Percentiles rank a stretch among this genome's conserved stretches.
phyloP scores from a whole-genome alignment of 1,284 basidiomycete genomes.

The Marasmius oreades region DNA sequence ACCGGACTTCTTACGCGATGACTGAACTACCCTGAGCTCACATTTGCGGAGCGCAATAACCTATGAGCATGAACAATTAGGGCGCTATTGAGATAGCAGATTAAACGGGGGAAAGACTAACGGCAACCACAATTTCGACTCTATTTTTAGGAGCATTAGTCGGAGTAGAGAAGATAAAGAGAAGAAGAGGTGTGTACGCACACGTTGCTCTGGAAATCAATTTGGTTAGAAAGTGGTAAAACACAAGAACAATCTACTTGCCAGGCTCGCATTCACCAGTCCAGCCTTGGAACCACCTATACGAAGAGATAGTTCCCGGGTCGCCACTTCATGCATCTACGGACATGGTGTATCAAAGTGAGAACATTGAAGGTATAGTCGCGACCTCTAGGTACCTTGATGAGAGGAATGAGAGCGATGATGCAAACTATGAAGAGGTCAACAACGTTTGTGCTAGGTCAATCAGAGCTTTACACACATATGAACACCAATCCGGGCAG shows the following conservation, averaged over 20 bases:
- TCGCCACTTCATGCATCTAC: slow-evolving; percentile 77
- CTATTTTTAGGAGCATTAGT: slow-evolving; percentile 35
- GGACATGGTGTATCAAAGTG: not conserved
- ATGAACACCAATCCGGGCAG: slow-evolving; percentile 63
- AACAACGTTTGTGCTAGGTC: not conserved
- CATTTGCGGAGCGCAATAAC: slow-evolving; percentile 81
- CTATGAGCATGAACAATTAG: slow-evolving; percentile 30
- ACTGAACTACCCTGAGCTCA: slow-evolving; percentile 82
- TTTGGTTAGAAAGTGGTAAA: slow-evolving; percentile 9
- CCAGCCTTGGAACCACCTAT: slow-evolving; percentile 78
- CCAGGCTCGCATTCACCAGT: slow-evolving; percentile 80
- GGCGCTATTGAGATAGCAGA: not conserved
- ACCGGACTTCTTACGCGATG: slow-evolving; percentile 50
- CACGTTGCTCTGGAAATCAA: slow-evolving; percentile 56
- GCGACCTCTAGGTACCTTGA: slow-evolving; percentile 50
- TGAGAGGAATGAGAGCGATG: slow-evolving; percentile 66
- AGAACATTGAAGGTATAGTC: not conserved
- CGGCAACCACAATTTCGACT: slow-evolving; percentile 71
- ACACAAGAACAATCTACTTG: slow-evolving; percentile 27
- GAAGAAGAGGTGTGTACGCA: slow-evolving; percentile 31
- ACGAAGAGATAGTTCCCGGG: slow-evolving; percentile 69
- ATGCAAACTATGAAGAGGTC: slow-evolving; percentile 47
- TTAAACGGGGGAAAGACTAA: slow-evolving; percentile 29
- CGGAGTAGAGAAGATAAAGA: slow-evolving; percentile 10
- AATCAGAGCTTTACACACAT: slow-evolving; percentile 36